A percentile compares a stretch with the other conserved stretches of the same genome.
Conservation (phyloP, 2,329 filamentous ascomycete genomes). For the Lasiodiplodia sp. region DNA sequence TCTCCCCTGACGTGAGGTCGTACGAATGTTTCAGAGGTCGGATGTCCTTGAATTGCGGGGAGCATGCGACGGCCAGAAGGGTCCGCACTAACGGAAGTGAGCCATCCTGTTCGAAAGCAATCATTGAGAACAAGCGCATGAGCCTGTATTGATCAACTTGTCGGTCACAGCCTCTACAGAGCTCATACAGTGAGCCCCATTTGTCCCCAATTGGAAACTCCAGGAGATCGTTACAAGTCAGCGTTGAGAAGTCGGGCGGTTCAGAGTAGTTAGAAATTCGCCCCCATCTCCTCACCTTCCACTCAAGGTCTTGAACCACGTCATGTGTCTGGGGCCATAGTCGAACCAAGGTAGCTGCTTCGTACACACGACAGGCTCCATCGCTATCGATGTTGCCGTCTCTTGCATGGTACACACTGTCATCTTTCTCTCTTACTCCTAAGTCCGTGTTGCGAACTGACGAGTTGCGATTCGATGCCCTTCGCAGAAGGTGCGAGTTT, state of each 20-base stretch:
- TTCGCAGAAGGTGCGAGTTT: constrained; percentile 35
- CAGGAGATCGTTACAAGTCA: background rate
- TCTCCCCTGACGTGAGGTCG: background rate
- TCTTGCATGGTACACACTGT: constrained; percentile 29
- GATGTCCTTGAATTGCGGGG: background rate
- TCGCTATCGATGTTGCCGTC: constrained; percentile 33
- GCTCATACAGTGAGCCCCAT: constrained; percentile 10
- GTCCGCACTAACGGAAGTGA: background rate
- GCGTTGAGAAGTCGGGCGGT: background rate
- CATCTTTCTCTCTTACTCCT: constrained; percentile 41
- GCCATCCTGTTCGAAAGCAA: background rate
- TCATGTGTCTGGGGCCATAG: background rate
- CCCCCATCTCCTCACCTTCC: background rate
- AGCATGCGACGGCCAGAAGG: constrained; percentile 9
- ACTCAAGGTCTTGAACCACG: background rate
- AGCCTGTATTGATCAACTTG: background rate
- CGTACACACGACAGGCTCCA: constrained; percentile 32
- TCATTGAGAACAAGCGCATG: background rate
- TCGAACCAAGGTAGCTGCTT: constrained; percentile 32
- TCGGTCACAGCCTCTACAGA: background rate
- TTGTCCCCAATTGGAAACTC: background rate
- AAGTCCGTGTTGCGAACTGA: constrained; percentile 41
- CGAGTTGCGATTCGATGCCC: constrained; percentile 42
- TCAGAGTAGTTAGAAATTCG: background rate
- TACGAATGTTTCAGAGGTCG: background rate